Evolutionary conservation across 305 asterid species (phyloP).

Genomic region (Fraxinus paxiana): DNA sequence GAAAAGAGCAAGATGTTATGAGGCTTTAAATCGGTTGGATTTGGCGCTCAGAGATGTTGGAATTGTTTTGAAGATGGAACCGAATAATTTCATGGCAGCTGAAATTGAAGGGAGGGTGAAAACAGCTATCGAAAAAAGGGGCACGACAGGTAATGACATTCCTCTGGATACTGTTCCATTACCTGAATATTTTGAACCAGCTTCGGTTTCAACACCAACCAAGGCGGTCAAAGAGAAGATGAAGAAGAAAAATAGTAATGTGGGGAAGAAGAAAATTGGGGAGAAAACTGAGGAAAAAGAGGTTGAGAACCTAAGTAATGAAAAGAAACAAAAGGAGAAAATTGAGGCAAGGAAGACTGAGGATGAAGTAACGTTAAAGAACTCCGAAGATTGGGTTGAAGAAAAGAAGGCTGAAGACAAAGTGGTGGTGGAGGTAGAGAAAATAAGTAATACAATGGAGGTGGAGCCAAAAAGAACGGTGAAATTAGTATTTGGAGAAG

Average conservation of each 20-base stretch:
- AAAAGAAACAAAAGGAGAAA: slow-evolving; percentile 13
- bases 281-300: slow-evolving; percentile 8
- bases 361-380: slow-evolving; percentile 8
- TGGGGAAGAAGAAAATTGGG: slow-evolving; percentile 18
- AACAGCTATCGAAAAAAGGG: slow-evolving; percentile 39
- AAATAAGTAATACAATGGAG: slow-evolving; percentile 36
- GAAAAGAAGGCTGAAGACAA: slow-evolving; percentile 60
- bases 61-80: slow-evolving; percentile 63
- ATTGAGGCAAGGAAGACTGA: slow-evolving; percentile 20
- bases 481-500: slow-evolving; percentile 80
- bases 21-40: slow-evolving; percentile 68
- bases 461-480: slow-evolving; percentile 49
- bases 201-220: slow-evolving; percentile 29
- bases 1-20: slow-evolving; percentile 90
- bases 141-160: slow-evolving; percentile 30
- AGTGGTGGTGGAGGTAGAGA: slow-evolving; percentile 77
- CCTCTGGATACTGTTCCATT: slow-evolving; percentile 35
- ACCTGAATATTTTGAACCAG: slow-evolving; percentile 56
- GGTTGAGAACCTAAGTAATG: slow-evolving; percentile 1
- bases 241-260: slow-evolving; percentile 40
- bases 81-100: slow-evolving; percentile 66
- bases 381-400: slow-evolving; percentile 30
- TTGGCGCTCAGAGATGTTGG: slow-evolving; percentile 72
- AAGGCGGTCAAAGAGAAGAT: slow-evolving; percentile 47
- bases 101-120: slow-evolving; percentile 71